Evolutionary conservation across 2,329 filamentous ascomycete species (phyloP).

Genomic region (Fusarium xylarioides): DNA sequence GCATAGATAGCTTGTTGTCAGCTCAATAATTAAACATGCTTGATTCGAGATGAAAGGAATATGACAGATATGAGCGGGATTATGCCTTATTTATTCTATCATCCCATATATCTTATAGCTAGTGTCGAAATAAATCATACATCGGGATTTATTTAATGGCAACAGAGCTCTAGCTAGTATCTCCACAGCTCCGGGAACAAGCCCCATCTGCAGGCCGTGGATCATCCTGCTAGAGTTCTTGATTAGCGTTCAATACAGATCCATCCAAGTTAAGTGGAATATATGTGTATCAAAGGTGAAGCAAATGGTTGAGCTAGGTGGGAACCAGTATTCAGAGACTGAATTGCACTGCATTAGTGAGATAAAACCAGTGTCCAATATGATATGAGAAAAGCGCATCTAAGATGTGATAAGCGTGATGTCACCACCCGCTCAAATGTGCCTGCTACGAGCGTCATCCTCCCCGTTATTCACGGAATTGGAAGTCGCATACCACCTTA

Average conservation of each 20-base stretch:
- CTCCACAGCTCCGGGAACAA: slow-evolving; percentile 5
- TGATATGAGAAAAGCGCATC: not conserved
- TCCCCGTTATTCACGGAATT: not conserved
- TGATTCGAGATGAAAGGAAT: not conserved
- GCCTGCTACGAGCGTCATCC: slow-evolving; percentile 14
- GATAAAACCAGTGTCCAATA: not conserved
- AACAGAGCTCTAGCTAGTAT: not conserved
- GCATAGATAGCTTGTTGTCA: not conserved
- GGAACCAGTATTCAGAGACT: not conserved
- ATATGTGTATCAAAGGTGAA: not conserved
- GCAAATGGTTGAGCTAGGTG: not conserved
- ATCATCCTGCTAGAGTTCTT: slow-evolving; percentile 20
- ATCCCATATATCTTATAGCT: not conserved
- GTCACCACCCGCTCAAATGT: slow-evolving; percentile 9
- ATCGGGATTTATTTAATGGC: not conserved
- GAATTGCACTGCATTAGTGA: not conserved
- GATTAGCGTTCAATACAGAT: slow-evolving; percentile 4
- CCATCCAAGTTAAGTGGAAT: slow-evolving; percentile 4
- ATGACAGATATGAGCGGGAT: not conserved
- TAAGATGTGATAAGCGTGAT: slow-evolving; percentile 21
- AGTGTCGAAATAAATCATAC: slow-evolving; percentile 5
- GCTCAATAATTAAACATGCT: not conserved
- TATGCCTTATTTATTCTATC: slow-evolving; percentile 9
- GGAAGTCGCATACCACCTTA: slow-evolving; percentile 18
- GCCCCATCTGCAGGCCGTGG: slow-evolving; percentile 10